Evolutionary conservation across 441 rosid genomes (phyloP), one percentile per base, ranked within the genome.

Genomic region (Populus tomentosa): DNA sequence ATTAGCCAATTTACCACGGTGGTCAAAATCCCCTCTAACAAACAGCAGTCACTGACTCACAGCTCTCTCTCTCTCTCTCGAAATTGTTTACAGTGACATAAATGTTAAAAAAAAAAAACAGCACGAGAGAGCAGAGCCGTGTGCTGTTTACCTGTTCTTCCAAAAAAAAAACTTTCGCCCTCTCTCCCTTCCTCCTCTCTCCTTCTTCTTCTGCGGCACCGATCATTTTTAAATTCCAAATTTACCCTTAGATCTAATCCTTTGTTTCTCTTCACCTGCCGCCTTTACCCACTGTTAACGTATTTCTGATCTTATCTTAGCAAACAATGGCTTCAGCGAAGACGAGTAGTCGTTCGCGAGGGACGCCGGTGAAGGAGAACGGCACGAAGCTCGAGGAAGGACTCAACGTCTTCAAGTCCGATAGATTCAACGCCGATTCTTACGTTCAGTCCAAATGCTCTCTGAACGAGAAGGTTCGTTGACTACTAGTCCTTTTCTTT

Each of bases 381-480:
- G 98, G 91, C 68, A 78, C 82, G 13, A 90, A 86, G 83, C 84
- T 89, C 46, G 98, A 96, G 77, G 99, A 94, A 89, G 96, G 95
- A 46, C 86, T 96, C 72, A 80, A 73, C 69, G 85, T 88, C 8
- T 96, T 96, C 91, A 93, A 90, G 93, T 90, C 98, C 70, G 99
- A 94, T 70, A 90, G 79, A 81, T 97, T 93, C 87, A 93, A 97
- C 79, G 95, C 98, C 78, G 97, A 94, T 61, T 85, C 90, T 74
- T 97, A 85, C 84, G 93, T 97, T 74, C 97, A 94, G 86, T 87
- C 98, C 79, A 97, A 91, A 86, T 94, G 98, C 81, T 85, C 98
- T 61, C 95, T 97, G 82, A 90, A 88, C 88, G 99, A 97, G 77
- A 97, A 94, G 97, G 99, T 96, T 67, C 32, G 30, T n/a, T 50